phyloP scores from a whole-genome alignment of 345 rosid species.

The Gossypium turneri region DNA sequence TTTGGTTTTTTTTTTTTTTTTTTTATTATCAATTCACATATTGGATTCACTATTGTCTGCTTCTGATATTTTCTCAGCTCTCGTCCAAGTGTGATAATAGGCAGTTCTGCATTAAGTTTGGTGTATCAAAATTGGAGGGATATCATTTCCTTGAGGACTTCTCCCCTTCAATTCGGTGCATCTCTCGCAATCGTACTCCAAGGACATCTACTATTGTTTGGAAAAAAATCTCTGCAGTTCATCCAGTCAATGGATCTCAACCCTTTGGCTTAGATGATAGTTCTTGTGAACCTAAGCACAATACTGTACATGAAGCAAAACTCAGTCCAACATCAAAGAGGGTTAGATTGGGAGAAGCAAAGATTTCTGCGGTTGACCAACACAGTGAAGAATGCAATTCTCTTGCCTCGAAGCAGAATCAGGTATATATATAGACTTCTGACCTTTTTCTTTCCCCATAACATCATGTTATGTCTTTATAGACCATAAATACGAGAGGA shows the following conservation, averaged over 20 bases:
- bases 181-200: conserved; percentile 47
- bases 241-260: conserved; percentile 33
- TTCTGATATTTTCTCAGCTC: conserved; percentile 45
- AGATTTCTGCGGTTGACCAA: conserved; percentile 34
- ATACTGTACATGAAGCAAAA: conserved; percentile 40
- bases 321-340: conserved; percentile 55
- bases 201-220: conserved; percentile 37
- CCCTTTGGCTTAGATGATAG: conserved; percentile 32
- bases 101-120: conserved; percentile 61
- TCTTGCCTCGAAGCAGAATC: conserved; percentile 26
- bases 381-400: conserved; percentile 39
- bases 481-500: neutral
- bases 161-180: conserved; percentile 65
- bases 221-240: conserved; percentile 40
- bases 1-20: neutral
- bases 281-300: conserved; percentile 36
- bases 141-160: conserved; percentile 64
- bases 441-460: neutral
- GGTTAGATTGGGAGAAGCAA: conserved; percentile 50
- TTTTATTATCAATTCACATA: neutral
- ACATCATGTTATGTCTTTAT: neutral
- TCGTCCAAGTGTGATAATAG: conserved; percentile 78
- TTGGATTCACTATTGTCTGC: neutral
- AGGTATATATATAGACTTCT: conserved; percentile 35
- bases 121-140: conserved; percentile 43